A percentile compares a stretch with the other conserved stretches of the same genome.
Conservation (phyloP, 768 basidiomycete species). For the Phanerodontia chrysosporium region DNA sequence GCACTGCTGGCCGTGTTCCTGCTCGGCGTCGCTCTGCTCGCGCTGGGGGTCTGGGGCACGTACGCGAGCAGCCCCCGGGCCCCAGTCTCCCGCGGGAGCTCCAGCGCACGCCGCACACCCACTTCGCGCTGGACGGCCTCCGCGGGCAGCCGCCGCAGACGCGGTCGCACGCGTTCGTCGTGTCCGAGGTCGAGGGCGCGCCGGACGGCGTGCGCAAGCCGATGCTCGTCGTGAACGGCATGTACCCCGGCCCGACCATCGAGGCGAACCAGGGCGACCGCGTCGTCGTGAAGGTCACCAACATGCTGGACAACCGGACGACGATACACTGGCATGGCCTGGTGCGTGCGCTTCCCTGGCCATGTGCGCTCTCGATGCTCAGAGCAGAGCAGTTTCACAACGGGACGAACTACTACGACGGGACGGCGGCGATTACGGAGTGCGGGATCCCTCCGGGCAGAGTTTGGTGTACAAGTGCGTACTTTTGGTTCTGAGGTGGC, state of each 20-base stretch:
- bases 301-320: constrained; percentile 29
- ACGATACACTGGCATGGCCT: constrained; percentile 34
- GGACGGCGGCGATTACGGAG: constrained; percentile 42
- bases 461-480: constrained; percentile 35
- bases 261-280: constrained; percentile 35
- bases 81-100: too few relatives aligned
- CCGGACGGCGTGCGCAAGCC: constrained; percentile 38
- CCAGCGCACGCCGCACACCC: background rate
- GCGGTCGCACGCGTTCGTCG: constrained; percentile 40
- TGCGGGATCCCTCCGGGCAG: constrained; percentile 49
- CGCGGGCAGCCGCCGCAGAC: constrained; percentile 29
- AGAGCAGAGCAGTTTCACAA: constrained; percentile 40
- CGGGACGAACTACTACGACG: constrained; percentile 46
- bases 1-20: too few relatives aligned
- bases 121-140: constrained; percentile 15
- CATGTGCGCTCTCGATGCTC: too few relatives aligned
- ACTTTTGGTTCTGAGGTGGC: too few relatives aligned
- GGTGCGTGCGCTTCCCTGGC: constrained; percentile 13
- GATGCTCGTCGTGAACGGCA: constrained; percentile 47
- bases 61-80: too few relatives aligned
- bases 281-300: constrained; percentile 32
- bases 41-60: background rate
- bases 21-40: too few relatives aligned
- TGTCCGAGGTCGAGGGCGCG: constrained; percentile 33
- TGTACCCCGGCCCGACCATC: constrained; percentile 36